Base-by-base conservation (phyloP, 2,329 filamentous ascomycete genomes). In the Pseudopyrenochaeta lycopersici region DNA sequence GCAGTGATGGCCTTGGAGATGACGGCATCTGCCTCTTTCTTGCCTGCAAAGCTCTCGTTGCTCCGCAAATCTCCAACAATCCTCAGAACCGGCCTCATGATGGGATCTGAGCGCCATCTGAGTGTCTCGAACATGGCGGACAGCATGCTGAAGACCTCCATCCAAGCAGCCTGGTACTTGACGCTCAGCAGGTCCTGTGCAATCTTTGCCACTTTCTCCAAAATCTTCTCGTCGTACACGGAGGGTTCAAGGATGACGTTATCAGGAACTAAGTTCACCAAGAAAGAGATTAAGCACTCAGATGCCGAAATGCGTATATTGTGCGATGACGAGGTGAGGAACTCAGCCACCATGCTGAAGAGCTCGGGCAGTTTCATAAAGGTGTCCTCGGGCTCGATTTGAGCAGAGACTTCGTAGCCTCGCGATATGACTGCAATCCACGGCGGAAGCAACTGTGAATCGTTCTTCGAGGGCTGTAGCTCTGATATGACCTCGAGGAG, bases 361-460 rank as follows among this genome's bases (percentile, higher is more conserved):
- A 98, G 81, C 27, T 90, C 89, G 0, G 95, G 93, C 2, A 99
- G 80, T 67, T 95, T 96, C 71, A 90, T 86, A 71, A 98, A 98
- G 0, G 93, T 97, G 49, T 97, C 92, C 49, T 96, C 90, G 2
- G 93, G 89, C 63, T 91, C 89, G 46, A 97, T 84, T 72, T 97
- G 92, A 1, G 92, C 90, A 4, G 92, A 91, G 5, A 98, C 92
- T 72, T 97, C 93, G 76, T 97, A 98, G 6, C 93, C 95, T 75
- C 95, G 84, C 11, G 94, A 97, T 18, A 99, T 78, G 49, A 99
- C 95, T 11, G 95, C 95, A 66, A 99, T 92, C 95, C 95, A 99
- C 0, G 95, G 91, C 1, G 95, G 95, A 3, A 98, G 86, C 29
- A 99, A 85, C 76, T 97, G 94, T 2, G 93, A 94, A 77, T 99